Conservation (phyloP, 441 rosid genomes). For the Bruguiera hainesii region DNA sequence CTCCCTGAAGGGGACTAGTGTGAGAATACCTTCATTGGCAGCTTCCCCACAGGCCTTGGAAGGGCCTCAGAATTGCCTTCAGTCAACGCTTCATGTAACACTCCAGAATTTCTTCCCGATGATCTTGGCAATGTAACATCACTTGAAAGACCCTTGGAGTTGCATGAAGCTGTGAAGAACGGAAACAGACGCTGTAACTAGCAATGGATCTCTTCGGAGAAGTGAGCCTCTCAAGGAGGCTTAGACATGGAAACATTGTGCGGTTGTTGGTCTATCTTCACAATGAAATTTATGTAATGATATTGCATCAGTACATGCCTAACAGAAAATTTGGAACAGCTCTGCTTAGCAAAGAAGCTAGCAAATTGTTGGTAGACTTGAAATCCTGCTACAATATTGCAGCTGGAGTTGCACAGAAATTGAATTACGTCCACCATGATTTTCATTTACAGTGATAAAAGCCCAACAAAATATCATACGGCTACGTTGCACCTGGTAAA, state of each 20-base stretch:
- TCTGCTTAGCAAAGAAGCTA: conserved; percentile 84
- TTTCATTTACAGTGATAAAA: conserved; percentile 87
- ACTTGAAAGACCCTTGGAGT: conserved; percentile 36
- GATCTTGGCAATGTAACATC: conserved; percentile 73
- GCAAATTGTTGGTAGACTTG: conserved; percentile 76
- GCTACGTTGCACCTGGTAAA: conserved; percentile 96
- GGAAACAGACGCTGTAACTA: conserved; percentile 43
- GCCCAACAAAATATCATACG: conserved; percentile 91
- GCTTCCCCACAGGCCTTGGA: conserved; percentile 75
- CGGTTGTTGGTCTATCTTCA: conserved; percentile 79
- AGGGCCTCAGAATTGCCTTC: conserved; percentile 52
- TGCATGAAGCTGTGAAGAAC: conserved; percentile 69
- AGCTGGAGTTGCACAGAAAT: conserved; percentile 88
- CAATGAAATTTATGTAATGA: conserved; percentile 71
- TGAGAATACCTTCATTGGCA: conserved; percentile 64
- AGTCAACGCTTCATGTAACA: conserved; percentile 85
- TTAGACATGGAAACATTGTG: conserved; percentile 86
- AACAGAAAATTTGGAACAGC: conserved; percentile 88
- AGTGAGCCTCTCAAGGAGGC: conserved; percentile 84
- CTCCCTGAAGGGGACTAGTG: conserved; percentile 54
- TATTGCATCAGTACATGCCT: conserved; percentile 86
- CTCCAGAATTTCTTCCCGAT: conserved; percentile 70
- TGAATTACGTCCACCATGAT: conserved; percentile 90
- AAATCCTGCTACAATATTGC: conserved; percentile 87
- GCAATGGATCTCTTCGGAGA: conserved; percentile 81